A percentile compares a stretch with the other conserved stretches of the same genome.
These are phyloP conservation scores for Psidium guajava DNA, from an alignment of 345 rosid species.

Conservation along the genomic window DNA sequence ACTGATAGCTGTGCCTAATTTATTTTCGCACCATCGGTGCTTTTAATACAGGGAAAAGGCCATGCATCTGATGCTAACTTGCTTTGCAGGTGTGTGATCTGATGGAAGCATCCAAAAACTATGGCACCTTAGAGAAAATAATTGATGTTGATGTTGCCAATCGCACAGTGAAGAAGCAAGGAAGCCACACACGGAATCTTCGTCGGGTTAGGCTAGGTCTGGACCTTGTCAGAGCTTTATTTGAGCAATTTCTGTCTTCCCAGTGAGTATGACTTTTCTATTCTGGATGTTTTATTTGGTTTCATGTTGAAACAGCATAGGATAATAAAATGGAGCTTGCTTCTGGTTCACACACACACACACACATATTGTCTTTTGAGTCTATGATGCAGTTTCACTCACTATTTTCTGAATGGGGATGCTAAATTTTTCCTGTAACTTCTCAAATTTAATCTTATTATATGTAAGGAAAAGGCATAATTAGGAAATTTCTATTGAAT, in stretches of 20 bases:
- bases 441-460: not conserved
- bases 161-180: constrained; percentile 2
- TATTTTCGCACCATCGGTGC: not conserved
- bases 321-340: not conserved
- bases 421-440: not conserved
- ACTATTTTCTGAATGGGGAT: not conserved
- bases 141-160: constrained; percentile 3
- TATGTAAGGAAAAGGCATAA: not conserved
- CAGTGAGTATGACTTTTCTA: not conserved
- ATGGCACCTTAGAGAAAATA: not conserved
- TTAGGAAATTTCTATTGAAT: not conserved
- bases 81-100: constrained; percentile 3
- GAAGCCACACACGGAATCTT: constrained; percentile 10
- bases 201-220: constrained; percentile 13
- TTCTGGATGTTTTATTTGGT: not conserved
- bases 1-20: not conserved
- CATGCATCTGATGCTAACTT: not conserved
- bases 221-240: constrained; percentile 10
- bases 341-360: not conserved
- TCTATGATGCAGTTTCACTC: not conserved
- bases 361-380: not conserved
- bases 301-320: not conserved
- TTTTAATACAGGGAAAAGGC: not conserved
- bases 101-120: not conserved
- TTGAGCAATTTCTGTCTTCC: constrained; percentile 7